Evolutionary conservation across 2,329 filamentous ascomycete genomes (phyloP).

Genomic region (Teratosphaeria viscida): DNA sequence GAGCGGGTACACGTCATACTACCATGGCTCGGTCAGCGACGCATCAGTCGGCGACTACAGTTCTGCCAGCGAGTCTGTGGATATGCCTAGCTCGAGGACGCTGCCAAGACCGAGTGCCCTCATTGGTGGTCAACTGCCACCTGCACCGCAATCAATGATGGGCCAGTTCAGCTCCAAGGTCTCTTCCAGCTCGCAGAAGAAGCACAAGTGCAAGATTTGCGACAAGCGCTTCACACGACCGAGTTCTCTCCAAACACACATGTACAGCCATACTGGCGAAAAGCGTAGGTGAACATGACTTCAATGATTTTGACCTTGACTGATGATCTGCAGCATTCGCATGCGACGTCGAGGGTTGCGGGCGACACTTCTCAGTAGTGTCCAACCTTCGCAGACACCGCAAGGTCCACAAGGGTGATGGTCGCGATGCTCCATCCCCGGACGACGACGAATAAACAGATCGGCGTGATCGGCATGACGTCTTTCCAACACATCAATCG

Average conservation of each 20-base stretch:
- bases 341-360: conserved; percentile 89
- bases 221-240: conserved; percentile 95
- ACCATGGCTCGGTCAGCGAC: conserved; percentile 68
- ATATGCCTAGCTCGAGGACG: conserved; percentile 69
- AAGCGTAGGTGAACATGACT: conserved; percentile 61
- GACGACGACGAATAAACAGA: conserved; percentile 30
- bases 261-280: conserved; percentile 97
- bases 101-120: conserved; percentile 66
- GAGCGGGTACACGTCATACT: conserved; percentile 72
- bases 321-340: conserved; percentile 58
- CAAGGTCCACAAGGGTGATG: conserved; percentile 84
- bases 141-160: conserved; percentile 96
- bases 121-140: conserved; percentile 54
- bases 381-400: conserved; percentile 89
- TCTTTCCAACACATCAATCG: not conserved
- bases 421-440: conserved; percentile 34
- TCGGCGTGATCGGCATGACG: not conserved
- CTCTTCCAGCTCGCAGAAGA: conserved; percentile 92
- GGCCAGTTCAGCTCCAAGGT: conserved; percentile 95
- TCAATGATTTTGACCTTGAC: not conserved
- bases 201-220: conserved; percentile 98
- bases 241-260: conserved; percentile 90
- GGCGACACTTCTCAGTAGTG: conserved; percentile 92
- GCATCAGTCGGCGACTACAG: conserved; percentile 88
- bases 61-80: conserved; percentile 75